Evolutionary conservation across 73 alveolate genomes (phyloP).

Genomic region (Paramecium sexaurelia): DNA sequence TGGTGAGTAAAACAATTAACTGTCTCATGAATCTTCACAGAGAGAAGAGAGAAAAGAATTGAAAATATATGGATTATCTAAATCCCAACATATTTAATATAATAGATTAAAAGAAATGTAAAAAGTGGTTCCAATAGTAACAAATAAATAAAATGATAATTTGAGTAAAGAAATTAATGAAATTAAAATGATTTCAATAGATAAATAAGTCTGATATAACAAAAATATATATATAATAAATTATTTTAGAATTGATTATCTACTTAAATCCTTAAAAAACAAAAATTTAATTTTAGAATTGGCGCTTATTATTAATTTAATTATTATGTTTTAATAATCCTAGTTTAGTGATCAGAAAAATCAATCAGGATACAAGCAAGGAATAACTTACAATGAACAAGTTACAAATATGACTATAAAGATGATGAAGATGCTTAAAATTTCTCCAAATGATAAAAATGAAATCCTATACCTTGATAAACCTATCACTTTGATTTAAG

Average conservation of each 20-base stretch:
- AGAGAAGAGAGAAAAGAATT: neutral
- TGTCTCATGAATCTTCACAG: neutral
- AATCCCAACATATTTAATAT: neutral
- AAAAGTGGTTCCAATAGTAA: neutral
- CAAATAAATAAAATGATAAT: neutral
- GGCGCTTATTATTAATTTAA: neutral
- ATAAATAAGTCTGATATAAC: neutral
- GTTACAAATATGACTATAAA: neutral
- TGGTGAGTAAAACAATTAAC: neutral
- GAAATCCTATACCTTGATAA: neutral
- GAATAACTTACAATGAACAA: neutral
- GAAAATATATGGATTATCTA: neutral
- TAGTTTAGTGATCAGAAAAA: neutral
- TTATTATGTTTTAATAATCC: neutral
- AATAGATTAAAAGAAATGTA: neutral
- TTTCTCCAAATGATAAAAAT: neutral
- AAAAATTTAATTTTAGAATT: neutral
- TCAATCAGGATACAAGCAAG: neutral
- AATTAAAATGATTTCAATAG: neutral
- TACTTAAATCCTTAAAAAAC: neutral
- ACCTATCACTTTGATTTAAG: neutral
- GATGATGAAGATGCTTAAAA: neutral
- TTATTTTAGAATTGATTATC: neutral
- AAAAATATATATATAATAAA: neutral
- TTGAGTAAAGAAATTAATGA: neutral